Base-by-base conservation (phyloP, 805 yeast species). In the Blastobotrys terrestris region DNA sequence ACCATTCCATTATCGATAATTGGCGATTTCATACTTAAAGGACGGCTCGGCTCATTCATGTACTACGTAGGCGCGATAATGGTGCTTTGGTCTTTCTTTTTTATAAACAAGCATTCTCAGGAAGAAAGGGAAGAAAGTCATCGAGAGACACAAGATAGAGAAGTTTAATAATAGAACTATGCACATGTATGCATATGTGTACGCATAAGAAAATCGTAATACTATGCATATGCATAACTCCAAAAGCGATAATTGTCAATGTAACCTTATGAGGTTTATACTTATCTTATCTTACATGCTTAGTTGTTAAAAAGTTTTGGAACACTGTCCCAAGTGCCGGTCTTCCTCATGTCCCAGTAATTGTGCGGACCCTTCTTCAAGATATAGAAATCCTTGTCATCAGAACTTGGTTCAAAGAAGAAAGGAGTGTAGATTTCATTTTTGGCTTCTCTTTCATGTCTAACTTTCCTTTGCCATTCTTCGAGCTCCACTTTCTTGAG, bases 1-100 rank as follows among this genome's bases (percentile, higher is more conserved):
- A 92, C 98, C 0, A 94, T 94, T 16, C 99, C 99, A 2, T 77
- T 94, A 49, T 96, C 97, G 0, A 87, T 94, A 87, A 67, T 89
- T 31, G 96, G 97, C 31, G 99, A 94, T 66, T 76, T 89, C 67
- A 52, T 89, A 3, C 72, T 90, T 58, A 85, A 87, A 63, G 80
- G 79, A 35, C 81, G 84, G 58, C 66, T 72, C 39, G 77, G 87
- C 61, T 77, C 87, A 15, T 59, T 75, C 42, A 64, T 81, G 52
- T 94, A 94, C 64, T 69, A 85, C 11, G 60, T 85, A 39, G 98
- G 98, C 1, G 98, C 98, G 1, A 61, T 70, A 2, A 72, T 90
- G 48, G 95, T 94, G 40, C 80, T 91, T 21, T 68, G 81, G 19
- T 92, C 97, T 0, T 94, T 94, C 65, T 79, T 90, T 58, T 81